phyloP scores from a whole-genome alignment of 2,329 filamentous ascomycete genomes.

The Neopestalotiopsis clavispora region DNA sequence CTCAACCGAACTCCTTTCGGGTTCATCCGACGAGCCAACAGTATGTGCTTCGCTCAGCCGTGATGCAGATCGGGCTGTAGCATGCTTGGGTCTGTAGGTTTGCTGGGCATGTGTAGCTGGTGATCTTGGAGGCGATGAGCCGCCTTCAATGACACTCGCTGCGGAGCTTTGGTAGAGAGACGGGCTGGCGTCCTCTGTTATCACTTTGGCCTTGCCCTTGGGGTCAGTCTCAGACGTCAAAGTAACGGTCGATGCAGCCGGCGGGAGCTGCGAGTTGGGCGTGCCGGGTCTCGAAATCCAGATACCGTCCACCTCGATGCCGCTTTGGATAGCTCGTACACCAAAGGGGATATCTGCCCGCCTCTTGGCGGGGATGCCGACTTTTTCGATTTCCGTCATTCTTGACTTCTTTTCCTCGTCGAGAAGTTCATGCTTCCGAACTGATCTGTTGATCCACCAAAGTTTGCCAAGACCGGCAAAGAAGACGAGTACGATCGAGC shows the following conservation, averaged over 20 bases:
- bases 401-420: conserved; percentile 69
- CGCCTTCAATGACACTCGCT: conserved; percentile 27
- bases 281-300: conserved; percentile 67
- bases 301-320: conserved; percentile 84
- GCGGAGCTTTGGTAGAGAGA: conserved; percentile 29
- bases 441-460: conserved; percentile 60
- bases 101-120: conserved; percentile 20
- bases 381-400: conserved; percentile 58
- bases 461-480: conserved; percentile 71
- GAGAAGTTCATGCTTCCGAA: conserved; percentile 64
- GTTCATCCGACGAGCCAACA: conserved; percentile 20
- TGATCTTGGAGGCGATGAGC: conserved; percentile 18
- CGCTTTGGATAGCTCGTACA: conserved; percentile 81
- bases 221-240: conserved; percentile 27
- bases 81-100: conserved; percentile 30
- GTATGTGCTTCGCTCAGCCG: conserved; percentile 21
- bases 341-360: conserved; percentile 80
- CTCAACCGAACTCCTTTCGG: conserved; percentile 20
- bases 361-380: conserved; percentile 50
- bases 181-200: conserved; percentile 22
- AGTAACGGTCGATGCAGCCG: conserved; percentile 29
- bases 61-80: conserved; percentile 23
- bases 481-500: conserved; percentile 74
- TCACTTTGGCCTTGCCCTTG: conserved; percentile 33
- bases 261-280: conserved; percentile 33